These are phyloP conservation scores for Plasmodium cynomolgi DNA, from an alignment of 169 alveolate species.

Conservation along the genomic window DNA sequence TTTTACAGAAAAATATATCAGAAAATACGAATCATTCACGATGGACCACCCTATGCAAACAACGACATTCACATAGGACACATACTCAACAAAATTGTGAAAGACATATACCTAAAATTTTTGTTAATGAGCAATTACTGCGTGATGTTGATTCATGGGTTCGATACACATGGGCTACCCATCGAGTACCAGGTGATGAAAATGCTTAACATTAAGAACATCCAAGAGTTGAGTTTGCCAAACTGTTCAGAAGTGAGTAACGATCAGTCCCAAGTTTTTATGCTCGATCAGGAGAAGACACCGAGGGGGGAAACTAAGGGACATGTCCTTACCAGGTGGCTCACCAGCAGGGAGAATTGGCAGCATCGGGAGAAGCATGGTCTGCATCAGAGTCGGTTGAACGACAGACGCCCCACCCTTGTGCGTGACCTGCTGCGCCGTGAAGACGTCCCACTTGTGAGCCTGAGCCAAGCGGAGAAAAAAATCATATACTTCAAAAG, in stretches of 20 bases:
- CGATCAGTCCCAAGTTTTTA: neutral
- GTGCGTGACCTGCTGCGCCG: neutral
- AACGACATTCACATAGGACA: conserved; percentile 92
- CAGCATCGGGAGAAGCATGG: conserved; percentile 3
- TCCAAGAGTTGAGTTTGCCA: conserved; percentile 15
- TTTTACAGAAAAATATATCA: neutral
- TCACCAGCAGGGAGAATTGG: neutral
- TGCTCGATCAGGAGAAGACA: neutral
- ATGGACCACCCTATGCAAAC: conserved; percentile 94
- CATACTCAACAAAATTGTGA: conserved; percentile 87
- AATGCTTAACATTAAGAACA: conserved; percentile 59
- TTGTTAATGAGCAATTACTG: conserved; percentile 80
- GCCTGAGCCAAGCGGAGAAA: neutral
- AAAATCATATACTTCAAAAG: conserved; percentile 27
- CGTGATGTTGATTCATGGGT: conserved; percentile 88
- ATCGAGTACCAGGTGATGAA: conserved; percentile 86
- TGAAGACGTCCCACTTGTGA: neutral
- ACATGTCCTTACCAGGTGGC: neutral
- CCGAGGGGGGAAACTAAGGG: neutral
- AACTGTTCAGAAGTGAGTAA: neutral
- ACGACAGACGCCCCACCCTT: neutral
- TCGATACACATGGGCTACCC: conserved; percentile 94
- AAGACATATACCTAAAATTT: conserved; percentile 86
- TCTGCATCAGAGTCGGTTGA: neutral
- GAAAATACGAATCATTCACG: conserved; percentile 79